phyloP scores from a whole-genome alignment of 306 rosid genomes.

The Vicia sativa region DNA sequence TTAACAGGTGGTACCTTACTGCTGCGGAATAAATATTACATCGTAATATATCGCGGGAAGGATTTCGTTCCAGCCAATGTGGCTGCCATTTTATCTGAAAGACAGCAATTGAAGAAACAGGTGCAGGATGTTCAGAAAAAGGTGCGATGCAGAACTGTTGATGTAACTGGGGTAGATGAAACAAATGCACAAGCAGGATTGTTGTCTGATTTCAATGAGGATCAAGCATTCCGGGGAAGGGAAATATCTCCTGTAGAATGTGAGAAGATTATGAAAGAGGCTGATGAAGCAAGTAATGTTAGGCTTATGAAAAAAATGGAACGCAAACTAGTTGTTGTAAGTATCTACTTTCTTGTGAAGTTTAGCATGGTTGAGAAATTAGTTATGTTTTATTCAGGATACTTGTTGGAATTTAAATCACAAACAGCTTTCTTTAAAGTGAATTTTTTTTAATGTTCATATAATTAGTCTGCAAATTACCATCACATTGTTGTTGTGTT shows the following conservation, averaged over 20 bases:
- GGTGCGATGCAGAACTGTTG: slow-evolving; percentile 50
- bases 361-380: slow-evolving; percentile 40
- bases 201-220: slow-evolving; percentile 84
- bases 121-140: slow-evolving; percentile 83
- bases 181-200: slow-evolving; percentile 77
- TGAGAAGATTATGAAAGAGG: slow-evolving; percentile 79
- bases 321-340: slow-evolving; percentile 68
- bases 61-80: slow-evolving; percentile 89
- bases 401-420: slow-evolving; percentile 6
- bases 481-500: slow-evolving; percentile 22
- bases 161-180: slow-evolving; percentile 45
- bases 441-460: slow-evolving; percentile 9
- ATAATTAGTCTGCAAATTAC: slow-evolving; percentile 21
- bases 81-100: slow-evolving; percentile 75
- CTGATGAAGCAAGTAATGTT: slow-evolving; percentile 57
- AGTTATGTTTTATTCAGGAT: slow-evolving; percentile 18
- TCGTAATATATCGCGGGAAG: slow-evolving; percentile 90
- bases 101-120: slow-evolving; percentile 70
- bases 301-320: slow-evolving; percentile 72
- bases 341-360: slow-evolving; percentile 44
- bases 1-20: slow-evolving; percentile 93
- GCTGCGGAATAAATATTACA: slow-evolving; percentile 84
- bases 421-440: slow-evolving; percentile 11
- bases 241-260: slow-evolving; percentile 74
- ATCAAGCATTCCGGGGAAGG: slow-evolving; percentile 83